Evolutionary conservation across 768 basidiomycete species (phyloP), one percentile per base, ranked within the genome.

Genomic region (Cystobasidiopsis lactophilus): DNA sequence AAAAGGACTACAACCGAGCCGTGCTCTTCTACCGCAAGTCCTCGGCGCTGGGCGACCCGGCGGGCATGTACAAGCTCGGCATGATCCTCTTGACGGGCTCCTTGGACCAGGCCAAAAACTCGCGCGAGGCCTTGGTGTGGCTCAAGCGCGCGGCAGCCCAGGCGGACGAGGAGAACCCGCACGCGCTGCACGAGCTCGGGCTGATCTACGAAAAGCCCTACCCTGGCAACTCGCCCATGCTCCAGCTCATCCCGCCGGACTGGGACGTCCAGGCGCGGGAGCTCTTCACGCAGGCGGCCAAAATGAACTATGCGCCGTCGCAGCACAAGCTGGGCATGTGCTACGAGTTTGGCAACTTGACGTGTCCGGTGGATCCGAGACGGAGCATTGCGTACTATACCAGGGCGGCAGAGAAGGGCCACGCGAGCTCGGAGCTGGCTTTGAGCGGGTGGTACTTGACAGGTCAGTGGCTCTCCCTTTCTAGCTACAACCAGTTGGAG

Each of bases 51-150:
- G 89, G 89, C 19, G 93, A 96, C 66, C 95, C 91, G 0, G 79
- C 91, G 26, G 93, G 88, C 2, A 98, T 96, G 93, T 96, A 93
- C 71, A 96, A 96, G 67, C 77, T 98, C n/a, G 88, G 88, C n/a
- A 89, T 93, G 80, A 82, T 95, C 57, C 73, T 93, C 29, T 72
- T 96, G 21, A 76, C 83, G 33, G 91, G 89, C 11, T 68, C 77
- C 16, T 73, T 95, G 3, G 80, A 78, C 24, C 85, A 89, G 65
- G 76, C 73, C 52, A 78, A 75, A 57, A 93, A 93, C 64, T 78
- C 78, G 1, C 77, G 88, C 30, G 93, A 98, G 64, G 89, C 88
- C 5, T 76, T 91, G 58, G 80, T 78, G 53, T 98, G 93, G 93
- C 72, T 98, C 52, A 80, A 81, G 60, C 76, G 88, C 23, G 93